Base-by-base conservation (phyloP, 1,139 yeast genomes). In the Sugiyamaella grinbergsii region DNA sequence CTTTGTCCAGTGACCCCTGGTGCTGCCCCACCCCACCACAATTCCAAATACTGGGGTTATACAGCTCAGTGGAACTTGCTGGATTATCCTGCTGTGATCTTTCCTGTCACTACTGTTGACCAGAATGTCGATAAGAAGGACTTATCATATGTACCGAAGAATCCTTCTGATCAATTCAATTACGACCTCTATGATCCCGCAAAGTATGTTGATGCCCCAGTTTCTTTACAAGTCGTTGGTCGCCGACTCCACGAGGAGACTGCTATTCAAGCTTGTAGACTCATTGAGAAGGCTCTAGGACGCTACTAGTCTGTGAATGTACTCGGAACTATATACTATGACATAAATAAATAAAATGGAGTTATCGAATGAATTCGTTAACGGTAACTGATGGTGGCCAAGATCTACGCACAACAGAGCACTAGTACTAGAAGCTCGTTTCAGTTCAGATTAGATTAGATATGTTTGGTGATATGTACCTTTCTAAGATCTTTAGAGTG, bases 1-100 rank as follows among this genome's bases (percentile, higher is more conserved):
- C 69, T 87, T 45, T 74, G 83, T 48, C 94, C 95, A 42, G 75
- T 82, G 4, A 82, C 83, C 63, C 79, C 79, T 53, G 85, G 85
- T 54, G 85, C 83, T 49, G 90, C 94, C 4, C 89, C 91, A 18
- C 78, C 76, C 47, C 80, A 83, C 15, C 82, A 79, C 42, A 77
- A 79, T 49, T 78, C 85, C 10, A 79, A 77, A 63, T 83, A 83
- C 68, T 85, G 94, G 93, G 83, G 88, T 3, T 60, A 60, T 47
- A 76, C 82, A 11, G 69, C 79, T 0, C 75, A 84, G 58, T 85
- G 81, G 66, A 81, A 81, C 60, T 63, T 77, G 31, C 59, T 78
- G 44, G 84, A 81, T 63, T 79, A 73, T 56, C 70, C 82, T 0
- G 78, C 73, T 1, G 72, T 80, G 15, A 70, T 75, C 0, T 66